Conservation (phyloP, 2,329 filamentous ascomycete species). For the Nigrograna mackinnonii region DNA sequence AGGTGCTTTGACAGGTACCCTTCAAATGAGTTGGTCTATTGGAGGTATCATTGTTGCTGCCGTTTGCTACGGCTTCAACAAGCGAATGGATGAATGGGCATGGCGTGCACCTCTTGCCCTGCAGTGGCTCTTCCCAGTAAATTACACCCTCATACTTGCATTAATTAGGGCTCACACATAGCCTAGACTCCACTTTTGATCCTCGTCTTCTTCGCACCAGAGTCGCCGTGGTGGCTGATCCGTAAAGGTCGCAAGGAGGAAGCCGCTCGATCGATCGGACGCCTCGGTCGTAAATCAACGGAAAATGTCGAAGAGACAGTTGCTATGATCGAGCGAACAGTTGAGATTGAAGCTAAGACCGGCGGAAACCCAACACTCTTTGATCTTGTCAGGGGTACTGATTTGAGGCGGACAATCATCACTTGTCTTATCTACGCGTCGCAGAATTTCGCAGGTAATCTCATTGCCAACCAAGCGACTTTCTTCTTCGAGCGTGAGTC, state of each 20-base stretch:
- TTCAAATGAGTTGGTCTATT: slow-evolving; percentile 70
- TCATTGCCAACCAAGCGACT: slow-evolving; percentile 65
- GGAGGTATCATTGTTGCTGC: slow-evolving; percentile 64
- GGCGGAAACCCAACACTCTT: slow-evolving; percentile 51
- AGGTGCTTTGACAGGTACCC: slow-evolving; percentile 63
- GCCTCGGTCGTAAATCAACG: slow-evolving; percentile 50
- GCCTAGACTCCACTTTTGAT: slow-evolving; percentile 47
- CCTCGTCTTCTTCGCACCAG: slow-evolving; percentile 52
- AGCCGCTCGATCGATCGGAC: slow-evolving; percentile 51
- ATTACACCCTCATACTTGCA: no score
- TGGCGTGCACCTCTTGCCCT: slow-evolving; percentile 32
- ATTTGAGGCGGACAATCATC: slow-evolving; percentile 58
- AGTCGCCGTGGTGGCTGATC: slow-evolving; percentile 57
- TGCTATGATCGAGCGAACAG: slow-evolving; percentile 62
- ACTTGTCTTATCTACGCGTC: slow-evolving; percentile 61
- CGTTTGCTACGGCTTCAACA: slow-evolving; percentile 57
- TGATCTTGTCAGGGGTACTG: slow-evolving; percentile 60
- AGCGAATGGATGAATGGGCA: neutral
- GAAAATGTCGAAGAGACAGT: slow-evolving; percentile 49
- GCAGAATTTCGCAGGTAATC: slow-evolving; percentile 65
- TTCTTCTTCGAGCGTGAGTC: slow-evolving; percentile 58
- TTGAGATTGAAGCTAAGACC: slow-evolving; percentile 58
- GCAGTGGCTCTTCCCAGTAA: slow-evolving; percentile 53
- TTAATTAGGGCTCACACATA: no score
- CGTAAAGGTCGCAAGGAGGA: slow-evolving; percentile 48